Conservation (phyloP, 2,329 filamentous ascomycete genomes). For the Aspergillus thermomutatus region DNA sequence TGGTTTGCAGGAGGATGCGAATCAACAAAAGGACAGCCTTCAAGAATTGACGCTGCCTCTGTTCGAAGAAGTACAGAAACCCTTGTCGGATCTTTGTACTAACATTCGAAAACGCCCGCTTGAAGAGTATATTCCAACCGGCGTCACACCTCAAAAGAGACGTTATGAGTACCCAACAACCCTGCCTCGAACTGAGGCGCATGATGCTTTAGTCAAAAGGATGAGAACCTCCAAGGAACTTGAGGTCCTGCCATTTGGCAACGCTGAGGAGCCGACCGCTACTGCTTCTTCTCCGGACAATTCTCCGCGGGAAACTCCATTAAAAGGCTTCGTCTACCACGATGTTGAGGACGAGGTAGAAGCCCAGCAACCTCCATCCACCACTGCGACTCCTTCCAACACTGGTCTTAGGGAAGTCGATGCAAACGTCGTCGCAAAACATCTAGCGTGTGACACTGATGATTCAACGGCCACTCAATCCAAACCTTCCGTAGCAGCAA, state of each 20-base stretch:
- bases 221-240: conserved; percentile 43
- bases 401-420: conserved; percentile 52
- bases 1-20: conserved; percentile 66
- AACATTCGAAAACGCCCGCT: conserved; percentile 64
- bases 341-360: conserved; percentile 43
- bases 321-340: conserved; percentile 53
- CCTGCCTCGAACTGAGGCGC: conserved; percentile 70
- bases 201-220: conserved; percentile 55
- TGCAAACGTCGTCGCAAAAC: conserved; percentile 43
- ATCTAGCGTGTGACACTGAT: conserved; percentile 20
- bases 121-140: conserved; percentile 79
- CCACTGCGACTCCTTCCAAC: conserved; percentile 33
- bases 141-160: conserved; percentile 77
- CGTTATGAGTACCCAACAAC: conserved; percentile 76
- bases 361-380: conserved; percentile 26
- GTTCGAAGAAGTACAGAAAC: conserved; percentile 57
- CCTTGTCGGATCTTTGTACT: conserved; percentile 67
- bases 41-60: conserved; percentile 62
- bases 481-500: neutral
- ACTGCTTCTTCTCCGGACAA: conserved; percentile 11
- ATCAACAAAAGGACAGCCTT: conserved; percentile 57
- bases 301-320: conserved; percentile 39
- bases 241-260: conserved; percentile 28
- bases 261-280: conserved; percentile 21
- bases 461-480: conserved; percentile 10